Percentiles rank a stretch among this genome's conserved stretches.
Conservation (phyloP, 2,329 filamentous ascomycete genomes). For the Cladorrhinum sp. region DNA sequence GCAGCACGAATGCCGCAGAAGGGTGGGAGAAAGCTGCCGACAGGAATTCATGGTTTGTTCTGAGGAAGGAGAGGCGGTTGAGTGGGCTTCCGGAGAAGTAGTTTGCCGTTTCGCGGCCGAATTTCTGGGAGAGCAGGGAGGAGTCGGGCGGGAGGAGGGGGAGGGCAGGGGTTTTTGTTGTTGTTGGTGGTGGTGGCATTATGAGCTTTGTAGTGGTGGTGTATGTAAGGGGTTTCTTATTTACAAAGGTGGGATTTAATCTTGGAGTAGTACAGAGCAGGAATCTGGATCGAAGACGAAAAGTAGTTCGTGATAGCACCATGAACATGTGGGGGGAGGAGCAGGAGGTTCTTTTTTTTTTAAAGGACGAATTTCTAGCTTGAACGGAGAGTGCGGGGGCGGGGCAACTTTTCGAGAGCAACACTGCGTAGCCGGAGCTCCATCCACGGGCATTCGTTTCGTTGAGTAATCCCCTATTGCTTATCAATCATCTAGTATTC, state of each 20-base stretch:
- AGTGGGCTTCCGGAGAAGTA: conserved; percentile 79
- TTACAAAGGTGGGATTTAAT: background rate
- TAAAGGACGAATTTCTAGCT: background rate
- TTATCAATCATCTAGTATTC: background rate
- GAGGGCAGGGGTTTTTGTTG: conserved; percentile 29
- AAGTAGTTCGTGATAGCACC: background rate
- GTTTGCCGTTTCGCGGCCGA: conserved; percentile 76
- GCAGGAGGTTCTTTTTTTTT: background rate
- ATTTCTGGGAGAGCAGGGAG: conserved; percentile 71
- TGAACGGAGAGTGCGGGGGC: background rate
- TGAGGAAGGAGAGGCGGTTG: conserved; percentile 77
- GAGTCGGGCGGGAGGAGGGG: conserved; percentile 49
- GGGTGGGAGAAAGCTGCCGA: conserved; percentile 64
- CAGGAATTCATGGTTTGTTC: conserved; percentile 68
- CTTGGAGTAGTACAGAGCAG: background rate
- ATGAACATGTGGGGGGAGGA: background rate
- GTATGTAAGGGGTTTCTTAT: background rate
- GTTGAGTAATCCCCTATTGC: background rate
- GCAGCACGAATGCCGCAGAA: conserved; percentile 68
- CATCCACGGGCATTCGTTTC: background rate
- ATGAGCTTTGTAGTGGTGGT: background rate
- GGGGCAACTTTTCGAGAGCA: background rate
- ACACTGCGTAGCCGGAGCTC: background rate
- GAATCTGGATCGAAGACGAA: background rate
- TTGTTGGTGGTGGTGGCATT: conserved; percentile 24